Evolutionary conservation across 2,329 filamentous ascomycete genomes (phyloP).

Genomic region (Podosphaera xanthii): DNA sequence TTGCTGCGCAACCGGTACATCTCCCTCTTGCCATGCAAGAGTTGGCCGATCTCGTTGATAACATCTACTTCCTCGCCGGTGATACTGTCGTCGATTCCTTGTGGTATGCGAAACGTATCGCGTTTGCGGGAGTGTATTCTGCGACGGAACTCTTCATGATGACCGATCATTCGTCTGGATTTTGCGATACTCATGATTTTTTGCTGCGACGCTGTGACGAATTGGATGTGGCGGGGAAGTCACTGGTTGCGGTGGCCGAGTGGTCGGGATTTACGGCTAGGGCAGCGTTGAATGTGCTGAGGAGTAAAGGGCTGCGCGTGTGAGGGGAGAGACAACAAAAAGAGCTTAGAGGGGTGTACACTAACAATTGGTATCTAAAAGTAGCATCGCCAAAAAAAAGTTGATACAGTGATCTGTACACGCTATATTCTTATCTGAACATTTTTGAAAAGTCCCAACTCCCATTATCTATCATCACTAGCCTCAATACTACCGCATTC

Average conservation of each 20-base stretch:
- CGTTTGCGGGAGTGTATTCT: constrained; percentile 44
- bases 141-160: constrained; percentile 85
- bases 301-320: constrained; percentile 71
- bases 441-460: not conserved
- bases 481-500: not conserved
- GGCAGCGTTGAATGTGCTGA: constrained; percentile 56
- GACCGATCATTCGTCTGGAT: constrained; percentile 54
- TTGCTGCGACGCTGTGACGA: constrained; percentile 49
- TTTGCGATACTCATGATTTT: constrained; percentile 57
- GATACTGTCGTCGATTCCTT: constrained; percentile 61
- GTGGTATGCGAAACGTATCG: constrained; percentile 63
- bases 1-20: constrained; percentile 71
- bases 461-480: too few relatives aligned
- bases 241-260: constrained; percentile 40
- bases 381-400: too few relatives aligned
- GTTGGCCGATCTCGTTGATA: constrained; percentile 63
- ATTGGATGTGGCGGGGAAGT: constrained; percentile 35
- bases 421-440: not conserved
- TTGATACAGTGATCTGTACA: not conserved
- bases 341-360: not conserved
- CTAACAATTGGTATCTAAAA: not conserved
- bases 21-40: constrained; percentile 56
- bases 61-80: constrained; percentile 73
- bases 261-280: constrained; percentile 68
- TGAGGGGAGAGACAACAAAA: not conserved